A percentile compares a stretch with the other conserved stretches of the same genome.
phyloP scores from a whole-genome alignment of 2,329 filamentous ascomycete genomes.

The Aureobasidium melanogenum region DNA sequence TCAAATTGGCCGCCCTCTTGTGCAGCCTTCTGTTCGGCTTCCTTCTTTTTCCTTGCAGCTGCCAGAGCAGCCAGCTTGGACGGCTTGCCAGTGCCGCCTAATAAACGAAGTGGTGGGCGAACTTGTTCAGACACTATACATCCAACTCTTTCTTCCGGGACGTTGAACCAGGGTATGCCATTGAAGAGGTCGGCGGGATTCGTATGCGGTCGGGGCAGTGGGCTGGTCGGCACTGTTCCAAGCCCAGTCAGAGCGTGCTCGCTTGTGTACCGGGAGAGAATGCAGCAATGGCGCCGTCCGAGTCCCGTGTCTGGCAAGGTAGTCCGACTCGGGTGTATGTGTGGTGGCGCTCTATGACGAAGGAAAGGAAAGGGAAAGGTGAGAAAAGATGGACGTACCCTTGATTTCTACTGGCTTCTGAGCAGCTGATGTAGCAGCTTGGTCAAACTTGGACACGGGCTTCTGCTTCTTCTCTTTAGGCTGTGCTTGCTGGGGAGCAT shows the following conservation, averaged over 20 bases:
- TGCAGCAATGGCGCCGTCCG: not conserved
- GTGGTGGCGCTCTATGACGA: constrained; percentile 6
- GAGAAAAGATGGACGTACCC: constrained; percentile 33
- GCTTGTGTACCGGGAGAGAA: not conserved
- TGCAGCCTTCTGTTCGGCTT: constrained; percentile 47
- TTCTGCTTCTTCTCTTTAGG: constrained; percentile 30
- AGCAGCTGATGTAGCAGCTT: constrained; percentile 31
- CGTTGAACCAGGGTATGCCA: constrained; percentile 76
- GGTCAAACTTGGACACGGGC: constrained; percentile 35
- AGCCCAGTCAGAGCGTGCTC: constrained; percentile 7
- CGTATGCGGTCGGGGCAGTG: not conserved
- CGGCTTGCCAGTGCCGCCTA: constrained; percentile 73
- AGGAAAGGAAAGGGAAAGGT: constrained; percentile 13
- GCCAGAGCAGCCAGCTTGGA: constrained; percentile 89
- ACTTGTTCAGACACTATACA: constrained; percentile 51
- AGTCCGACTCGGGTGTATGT: not conserved
- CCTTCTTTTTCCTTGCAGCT: constrained; percentile 76
- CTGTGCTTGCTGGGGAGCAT: constrained; percentile 18
- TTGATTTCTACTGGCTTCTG: constrained; percentile 32
- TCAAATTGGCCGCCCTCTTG: constrained; percentile 14
- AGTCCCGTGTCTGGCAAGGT: not conserved
- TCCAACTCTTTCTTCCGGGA: constrained; percentile 57
- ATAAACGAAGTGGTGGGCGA: constrained; percentile 52
- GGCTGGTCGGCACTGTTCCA: constrained; percentile 7
- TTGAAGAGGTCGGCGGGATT: constrained; percentile 55